These are phyloP conservation scores for Colletotrichum sp. DNA, from an alignment of 2,329 filamentous ascomycete genomes.

Conservation along the genomic window DNA sequence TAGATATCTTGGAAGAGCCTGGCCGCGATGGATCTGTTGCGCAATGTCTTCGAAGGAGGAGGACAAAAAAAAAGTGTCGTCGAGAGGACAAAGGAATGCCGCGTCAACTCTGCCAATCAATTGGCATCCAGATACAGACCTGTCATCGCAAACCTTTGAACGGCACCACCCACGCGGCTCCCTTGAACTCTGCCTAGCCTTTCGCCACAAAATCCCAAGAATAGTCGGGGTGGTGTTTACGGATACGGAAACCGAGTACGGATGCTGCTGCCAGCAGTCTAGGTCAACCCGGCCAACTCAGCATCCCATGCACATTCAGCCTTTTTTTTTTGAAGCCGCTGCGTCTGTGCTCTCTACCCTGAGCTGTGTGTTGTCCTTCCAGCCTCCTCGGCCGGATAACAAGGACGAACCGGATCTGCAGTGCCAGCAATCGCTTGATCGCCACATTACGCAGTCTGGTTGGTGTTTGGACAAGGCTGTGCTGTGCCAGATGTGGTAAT, in stretches of 20 bases:
- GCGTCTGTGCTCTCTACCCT: background rate
- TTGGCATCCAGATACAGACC: background rate
- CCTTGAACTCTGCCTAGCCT: background rate
- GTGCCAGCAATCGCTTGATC: background rate
- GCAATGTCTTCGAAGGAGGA: background rate
- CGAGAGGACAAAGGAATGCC: background rate
- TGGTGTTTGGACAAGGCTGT: background rate
- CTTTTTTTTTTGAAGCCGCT: background rate
- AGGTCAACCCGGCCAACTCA: background rate
- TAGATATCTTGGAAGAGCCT: background rate
- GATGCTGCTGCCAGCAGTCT: background rate
- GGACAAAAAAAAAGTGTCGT: background rate
- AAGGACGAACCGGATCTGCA: background rate
- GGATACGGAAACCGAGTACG: background rate
- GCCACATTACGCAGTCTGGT: background rate
- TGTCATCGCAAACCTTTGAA: background rate
- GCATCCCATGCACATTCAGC: background rate
- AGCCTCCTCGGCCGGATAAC: background rate
- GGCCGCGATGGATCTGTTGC: background rate
- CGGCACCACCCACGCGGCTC: background rate
- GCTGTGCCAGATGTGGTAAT: background rate
- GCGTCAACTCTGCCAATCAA: background rate
- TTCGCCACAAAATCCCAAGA: background rate
- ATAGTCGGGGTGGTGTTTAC: background rate
- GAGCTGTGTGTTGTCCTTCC: background rate